Base-by-base conservation (phyloP, 108 stramenopile genomes). In the Craspedostauros australis region DNA sequence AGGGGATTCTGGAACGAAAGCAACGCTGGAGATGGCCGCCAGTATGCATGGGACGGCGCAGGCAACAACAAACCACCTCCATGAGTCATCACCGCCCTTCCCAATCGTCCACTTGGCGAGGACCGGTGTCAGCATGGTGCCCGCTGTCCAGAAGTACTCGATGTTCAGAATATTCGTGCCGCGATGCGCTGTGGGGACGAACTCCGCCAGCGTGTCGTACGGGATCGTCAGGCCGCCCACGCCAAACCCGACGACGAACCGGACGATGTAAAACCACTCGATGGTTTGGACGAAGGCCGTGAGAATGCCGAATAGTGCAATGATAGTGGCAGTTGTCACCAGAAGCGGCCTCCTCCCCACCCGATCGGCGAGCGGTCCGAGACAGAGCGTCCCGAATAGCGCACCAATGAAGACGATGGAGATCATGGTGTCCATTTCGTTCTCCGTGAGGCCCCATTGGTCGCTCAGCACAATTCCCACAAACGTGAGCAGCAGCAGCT, bases 131-230 rank as follows among this genome's bases (percentile, higher is more conserved):
- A 70, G 68, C 45, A 92, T 39, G 33, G 68, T 67, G 15, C 90
- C 90, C 18, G 76, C 50, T 3, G 84, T 84, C 90, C 90, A 92
- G 48, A 88, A 92, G 40, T 80, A 92, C 46, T 92, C 83, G 29
- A 91, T 82, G 6, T 61, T 25, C 1, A 84, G 54, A 8, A 84
- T 46, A 66, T 75, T 73, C 26, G 65, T 75, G 9, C 83, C 83
- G 56, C 78, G 43, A 9, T 46, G 29, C 16, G 32, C 25, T 1
- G 70, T 54, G 11, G 90, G 86, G 2, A 86, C 49, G 54, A 84
- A 82, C 50, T 92, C 86, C 7, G 86, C 85, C 20, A 84, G 58
- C 23, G 84, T 75, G 46, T 92, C 90, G 65, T 88, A 92, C 20
- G 86, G 81, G 5, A 92, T 78, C 5, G 64, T 70, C 31, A 70